A percentile compares a stretch with the other conserved stretches of the same genome.
Conservation (phyloP, 31 red algal genomes). For the Asparagopsis taxiformis region DNA sequence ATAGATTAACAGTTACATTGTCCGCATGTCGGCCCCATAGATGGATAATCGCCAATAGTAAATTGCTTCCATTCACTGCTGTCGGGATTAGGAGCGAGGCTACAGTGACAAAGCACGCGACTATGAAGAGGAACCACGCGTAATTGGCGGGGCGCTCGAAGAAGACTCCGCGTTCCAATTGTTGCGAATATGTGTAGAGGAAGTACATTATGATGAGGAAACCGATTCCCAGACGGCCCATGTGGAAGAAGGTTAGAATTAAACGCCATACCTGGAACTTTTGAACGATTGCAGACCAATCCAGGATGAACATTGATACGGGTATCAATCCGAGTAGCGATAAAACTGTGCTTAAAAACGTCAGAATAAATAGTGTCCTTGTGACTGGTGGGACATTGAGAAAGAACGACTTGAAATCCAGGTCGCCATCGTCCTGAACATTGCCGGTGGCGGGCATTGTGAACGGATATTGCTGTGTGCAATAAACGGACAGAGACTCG, state of each 20-base stretch:
- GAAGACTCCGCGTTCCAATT: slow-evolving; percentile 86
- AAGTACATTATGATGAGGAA: slow-evolving; percentile 92
- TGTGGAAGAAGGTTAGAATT: slow-evolving; percentile 73
- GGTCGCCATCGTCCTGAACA: slow-evolving; percentile 58
- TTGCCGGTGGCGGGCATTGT: slow-evolving; percentile 45
- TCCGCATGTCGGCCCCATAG: slow-evolving; percentile 82
- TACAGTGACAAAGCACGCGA: slow-evolving; percentile 32
- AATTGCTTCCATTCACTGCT: slow-evolving; percentile 45
- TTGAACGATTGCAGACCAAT: slow-evolving; percentile 63
- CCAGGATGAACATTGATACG: slow-evolving; percentile 44
- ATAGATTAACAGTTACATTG: slow-evolving; percentile 71
- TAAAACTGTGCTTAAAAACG: slow-evolving; percentile 60
- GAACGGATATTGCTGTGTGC: background rate
- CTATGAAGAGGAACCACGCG: slow-evolving; percentile 76
- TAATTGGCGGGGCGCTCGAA: slow-evolving; percentile 87
- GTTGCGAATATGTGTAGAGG: slow-evolving; percentile 85
- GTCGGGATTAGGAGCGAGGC: slow-evolving; percentile 35
- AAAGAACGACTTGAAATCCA: slow-evolving; percentile 75
- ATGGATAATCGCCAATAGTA: slow-evolving; percentile 87
- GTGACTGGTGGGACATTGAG: slow-evolving; percentile 90
- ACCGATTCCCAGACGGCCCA: slow-evolving; percentile 69
- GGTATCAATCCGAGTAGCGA: slow-evolving; percentile 68
- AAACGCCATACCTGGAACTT: slow-evolving; percentile 84
- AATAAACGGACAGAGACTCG: background rate
- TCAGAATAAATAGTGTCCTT: slow-evolving; percentile 57